Base-by-base conservation (phyloP, 2,329 filamentous ascomycete species). In the Alternaria hordeiaustralica region DNA sequence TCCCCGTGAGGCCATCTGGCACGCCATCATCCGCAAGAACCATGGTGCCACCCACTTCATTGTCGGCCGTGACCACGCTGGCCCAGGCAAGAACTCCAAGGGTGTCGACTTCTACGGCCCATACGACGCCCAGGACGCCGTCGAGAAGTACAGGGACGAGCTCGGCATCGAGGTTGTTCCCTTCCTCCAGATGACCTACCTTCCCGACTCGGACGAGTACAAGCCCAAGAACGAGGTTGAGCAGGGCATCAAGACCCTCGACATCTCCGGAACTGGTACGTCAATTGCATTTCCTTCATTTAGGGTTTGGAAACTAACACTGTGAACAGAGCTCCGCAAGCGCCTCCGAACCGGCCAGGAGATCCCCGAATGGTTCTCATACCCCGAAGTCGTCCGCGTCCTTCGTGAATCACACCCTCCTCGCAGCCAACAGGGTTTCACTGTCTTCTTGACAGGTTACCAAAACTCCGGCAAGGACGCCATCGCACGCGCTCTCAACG, bases 21-120 rank as follows among this genome's bases (percentile, higher is more conserved):
- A 99, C 87, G 96, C 96, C 78, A 97, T 99, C 78, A 99, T 99
- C 87, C 94, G 96, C 80, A 99, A 98, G 90, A 99, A 99, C 84
- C 94, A 97, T 85, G 96, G 96, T 76, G 94, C 95, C 51, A 98
- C 96, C 15, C 96, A 99, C 87, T 99, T 99, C 87, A 99, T 99
- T 76, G 94, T 99, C 71, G 96, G 96, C 65, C 93, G 96, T 85
- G 96, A 99, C 84, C 96, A 99, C 84, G 96, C 96, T 71, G 96
- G 96, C 54, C 96, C 96, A 47, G 96, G 96, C 78, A 97, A 97
- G 89, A 98, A 98, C 89, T 96, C 93, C 87, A 90, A 95, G 84
- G 96, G 96, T 63, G 90, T 92, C 75, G 96, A 99, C 80, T 96
- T 97, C 85, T 99, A 99, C 83, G 96, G 96, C 55, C 94, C 96